phyloP scores from a whole-genome alignment of 1,284 basidiomycete species.

The Exsudoporus floridanus region DNA sequence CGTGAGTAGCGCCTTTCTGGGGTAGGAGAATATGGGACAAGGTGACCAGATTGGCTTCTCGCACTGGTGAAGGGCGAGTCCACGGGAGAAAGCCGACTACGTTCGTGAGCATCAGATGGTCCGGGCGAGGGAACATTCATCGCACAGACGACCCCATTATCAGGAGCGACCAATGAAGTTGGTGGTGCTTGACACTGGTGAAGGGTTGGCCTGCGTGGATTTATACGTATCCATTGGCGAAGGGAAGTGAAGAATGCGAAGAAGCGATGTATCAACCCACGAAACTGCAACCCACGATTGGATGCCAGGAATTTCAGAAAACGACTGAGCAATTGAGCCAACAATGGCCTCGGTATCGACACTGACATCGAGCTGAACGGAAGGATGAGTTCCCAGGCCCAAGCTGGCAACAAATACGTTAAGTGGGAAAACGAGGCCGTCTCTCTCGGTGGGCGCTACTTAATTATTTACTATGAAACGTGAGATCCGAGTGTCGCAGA shows the following conservation, averaged over 20 bases:
- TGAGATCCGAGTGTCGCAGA: too few species aligned
- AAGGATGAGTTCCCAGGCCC: background rate
- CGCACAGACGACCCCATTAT: constrained; percentile 5
- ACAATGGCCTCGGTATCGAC: background rate
- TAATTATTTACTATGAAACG: too few species aligned
- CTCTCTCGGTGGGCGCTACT: too few species aligned
- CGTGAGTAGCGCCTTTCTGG: constrained; percentile 14
- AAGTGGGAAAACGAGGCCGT: background rate
- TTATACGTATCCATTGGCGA: constrained; percentile 1
- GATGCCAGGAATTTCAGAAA: constrained; percentile 8
- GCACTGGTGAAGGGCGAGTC: constrained; percentile 20
- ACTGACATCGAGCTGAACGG: background rate
- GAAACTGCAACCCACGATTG: background rate
- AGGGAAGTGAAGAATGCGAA: constrained; percentile 10
- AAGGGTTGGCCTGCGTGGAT: background rate
- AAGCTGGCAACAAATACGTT: background rate
- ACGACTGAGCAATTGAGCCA: constrained; percentile 9
- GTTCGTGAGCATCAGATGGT: constrained; percentile 1
- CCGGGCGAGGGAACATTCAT: constrained; percentile 20
- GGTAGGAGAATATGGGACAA: constrained; percentile 15
- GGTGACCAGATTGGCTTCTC: constrained; percentile 30
- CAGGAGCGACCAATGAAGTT: background rate
- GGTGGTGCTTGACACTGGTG: background rate
- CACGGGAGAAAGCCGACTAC: constrained; percentile 7
- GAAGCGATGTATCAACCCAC: constrained; percentile 6